Percentiles rank a stretch among this genome's conserved stretches.
Evolutionary conservation across 257 asterid species (phyloP).

Genomic region (Gentiana dahurica): DNA sequence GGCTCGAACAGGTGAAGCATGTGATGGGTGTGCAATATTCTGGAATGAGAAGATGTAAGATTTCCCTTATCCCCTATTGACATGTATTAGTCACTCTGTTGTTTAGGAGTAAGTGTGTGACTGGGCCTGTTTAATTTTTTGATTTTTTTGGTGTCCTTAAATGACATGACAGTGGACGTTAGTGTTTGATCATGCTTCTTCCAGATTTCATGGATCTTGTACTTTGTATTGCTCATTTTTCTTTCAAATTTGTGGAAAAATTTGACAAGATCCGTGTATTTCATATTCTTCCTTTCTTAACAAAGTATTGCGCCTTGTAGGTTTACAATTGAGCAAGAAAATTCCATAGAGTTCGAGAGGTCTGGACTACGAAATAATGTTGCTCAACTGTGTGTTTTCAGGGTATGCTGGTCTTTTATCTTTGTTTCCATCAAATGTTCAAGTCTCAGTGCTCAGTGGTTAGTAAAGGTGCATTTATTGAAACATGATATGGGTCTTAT

Average conservation of each 20-base stretch:
- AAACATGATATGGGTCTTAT: too few relatives aligned
- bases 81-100: neutral
- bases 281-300: neutral
- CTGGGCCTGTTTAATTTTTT: too few relatives aligned
- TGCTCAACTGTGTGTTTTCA: conserved; percentile 72
- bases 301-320: conserved; percentile 24
- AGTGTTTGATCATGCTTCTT: neutral
- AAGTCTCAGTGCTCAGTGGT: too few relatives aligned
- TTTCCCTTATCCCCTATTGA: conserved; percentile 9
- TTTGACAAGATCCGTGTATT: neutral
- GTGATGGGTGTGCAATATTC: conserved; percentile 82
- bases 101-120: neutral
- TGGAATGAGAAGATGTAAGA: conserved; percentile 66
- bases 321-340: conserved; percentile 69
- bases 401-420: conserved; percentile 30
- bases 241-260: neutral
- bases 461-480: too few relatives aligned
- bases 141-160: neutral
- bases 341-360: conserved; percentile 61
- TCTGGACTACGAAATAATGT: conserved; percentile 82
- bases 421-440: neutral
- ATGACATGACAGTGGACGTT: neutral
- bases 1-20: conserved; percentile 74
- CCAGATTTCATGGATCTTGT: neutral
- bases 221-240: neutral